phyloP scores from a whole-genome alignment of 106 monocot genomes.

The Ottelia alismoides region DNA sequence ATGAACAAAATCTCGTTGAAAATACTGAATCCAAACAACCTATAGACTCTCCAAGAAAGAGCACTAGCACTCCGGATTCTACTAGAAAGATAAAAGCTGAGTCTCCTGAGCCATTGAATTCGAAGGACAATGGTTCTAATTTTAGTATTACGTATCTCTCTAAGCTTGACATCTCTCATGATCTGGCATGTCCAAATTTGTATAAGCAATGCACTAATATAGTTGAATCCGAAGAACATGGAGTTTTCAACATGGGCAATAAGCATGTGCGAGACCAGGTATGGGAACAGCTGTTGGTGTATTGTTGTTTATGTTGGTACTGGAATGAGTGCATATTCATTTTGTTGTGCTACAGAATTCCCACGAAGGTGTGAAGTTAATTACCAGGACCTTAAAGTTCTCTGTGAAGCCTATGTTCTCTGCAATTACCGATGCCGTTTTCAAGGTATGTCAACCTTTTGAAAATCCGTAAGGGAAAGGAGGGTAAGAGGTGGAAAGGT shows the following conservation, averaged over 20 bases:
- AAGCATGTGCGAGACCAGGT: not conserved
- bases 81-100: not conserved
- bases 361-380: not conserved
- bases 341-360: not conserved
- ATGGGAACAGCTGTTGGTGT: too few species aligned
- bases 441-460: too few species aligned
- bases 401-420: constrained; percentile 21
- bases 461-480: too few species aligned
- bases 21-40: not conserved
- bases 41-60: not conserved
- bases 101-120: constrained; percentile 10
- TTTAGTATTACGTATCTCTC: constrained; percentile 28
- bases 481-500: too few species aligned
- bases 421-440: constrained; percentile 22
- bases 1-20: constrained; percentile 18
- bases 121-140: constrained; percentile 1
- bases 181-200: constrained; percentile 33
- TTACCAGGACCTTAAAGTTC: not conserved
- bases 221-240: not conserved
- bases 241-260: too few species aligned
- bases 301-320: too few species aligned
- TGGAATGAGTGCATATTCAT: too few species aligned
- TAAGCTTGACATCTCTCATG: constrained; percentile 31
- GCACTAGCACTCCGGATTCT: not conserved
- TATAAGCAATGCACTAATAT: constrained; percentile 11